Evolutionary conservation across 306 rosid genomes (phyloP).

Genomic region (Vigna angularis): DNA sequence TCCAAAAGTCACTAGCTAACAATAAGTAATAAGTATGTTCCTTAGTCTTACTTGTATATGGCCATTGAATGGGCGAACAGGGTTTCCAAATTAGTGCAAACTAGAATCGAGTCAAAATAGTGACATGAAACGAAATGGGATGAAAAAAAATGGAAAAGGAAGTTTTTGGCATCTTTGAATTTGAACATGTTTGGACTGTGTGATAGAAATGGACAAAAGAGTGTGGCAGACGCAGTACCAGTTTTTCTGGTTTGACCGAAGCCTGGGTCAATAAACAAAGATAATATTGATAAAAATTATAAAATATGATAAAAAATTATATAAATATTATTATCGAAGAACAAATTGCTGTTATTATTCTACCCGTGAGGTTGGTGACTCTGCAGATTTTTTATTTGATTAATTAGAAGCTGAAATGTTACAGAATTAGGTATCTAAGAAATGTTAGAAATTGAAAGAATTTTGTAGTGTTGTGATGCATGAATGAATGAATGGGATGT

Average conservation of each 20-base stretch:
- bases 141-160: constrained; percentile 1
- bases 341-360: background rate
- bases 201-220: constrained; percentile 22
- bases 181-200: constrained; percentile 18
- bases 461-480: background rate
- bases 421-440: no score
- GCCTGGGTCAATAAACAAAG: constrained; percentile 20
- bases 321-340: background rate
- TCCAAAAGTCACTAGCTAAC: no score
- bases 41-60: background rate
- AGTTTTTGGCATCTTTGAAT: constrained; percentile 29
- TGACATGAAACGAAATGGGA: background rate
- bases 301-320: background rate
- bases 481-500: background rate
- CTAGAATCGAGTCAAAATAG: constrained; percentile 23
- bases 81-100: constrained; percentile 25
- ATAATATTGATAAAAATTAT: background rate
- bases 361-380: background rate
- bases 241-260: constrained; percentile 31
- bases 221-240: background rate
- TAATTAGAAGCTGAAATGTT: no score
- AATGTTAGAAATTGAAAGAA: background rate
- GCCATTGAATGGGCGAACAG: constrained; percentile 26
- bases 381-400: background rate
- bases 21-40: background rate